Evolutionary conservation across 371 early-diverging fungal genomes (phyloP), one percentile per base, ranked within the genome.

Genomic region (Synchytrium microbalum): DNA sequence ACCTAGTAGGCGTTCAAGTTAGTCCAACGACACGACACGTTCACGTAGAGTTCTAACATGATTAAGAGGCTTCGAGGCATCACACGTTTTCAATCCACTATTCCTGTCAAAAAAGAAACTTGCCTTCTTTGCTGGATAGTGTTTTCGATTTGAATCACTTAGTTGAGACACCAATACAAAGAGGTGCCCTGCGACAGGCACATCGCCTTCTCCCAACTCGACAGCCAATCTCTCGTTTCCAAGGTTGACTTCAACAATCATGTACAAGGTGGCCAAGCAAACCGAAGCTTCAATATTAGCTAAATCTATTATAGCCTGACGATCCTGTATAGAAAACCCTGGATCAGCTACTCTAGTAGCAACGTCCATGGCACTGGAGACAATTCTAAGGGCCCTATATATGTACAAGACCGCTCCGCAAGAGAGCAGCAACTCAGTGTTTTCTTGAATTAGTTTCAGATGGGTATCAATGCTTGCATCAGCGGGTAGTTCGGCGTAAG

Each of bases 71-170:
- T 51, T 51, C 14, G 51, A 51, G n/a, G 13, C 51, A 14, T 13
- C 13, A 51, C 51, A 51, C 14, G 51, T n/a, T 51, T 51, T n/a
- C 51, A 14, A 14, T 51, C 5, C 46, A 38, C 19, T 38, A 19
- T 19, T 38, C 46, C 5, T 38, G 46, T 5, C 46, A 38, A 38
- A 56, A 33, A 65, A 1, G 19, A 65, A 23, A 66, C 52, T 23
- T 72, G 87, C 90, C 84, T 91, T 89, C 67, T 89, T 90, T 5
- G 89, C 84, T 0, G 90, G 92, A 74, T 86, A 90, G 62, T 83
- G 75, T 67, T 87, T 87, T 28, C 84, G 71, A 68, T 86, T 85
- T 38, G 85, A 85, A 58, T 88, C 88, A 26, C 83, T 85, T 24
- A 90, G 69, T 54, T 84, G 80, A 14, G 86, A 77, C 8, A 90